Evolutionary conservation across 805 yeast species (phyloP).

Genomic region (Teunomyces cretensis): DNA sequence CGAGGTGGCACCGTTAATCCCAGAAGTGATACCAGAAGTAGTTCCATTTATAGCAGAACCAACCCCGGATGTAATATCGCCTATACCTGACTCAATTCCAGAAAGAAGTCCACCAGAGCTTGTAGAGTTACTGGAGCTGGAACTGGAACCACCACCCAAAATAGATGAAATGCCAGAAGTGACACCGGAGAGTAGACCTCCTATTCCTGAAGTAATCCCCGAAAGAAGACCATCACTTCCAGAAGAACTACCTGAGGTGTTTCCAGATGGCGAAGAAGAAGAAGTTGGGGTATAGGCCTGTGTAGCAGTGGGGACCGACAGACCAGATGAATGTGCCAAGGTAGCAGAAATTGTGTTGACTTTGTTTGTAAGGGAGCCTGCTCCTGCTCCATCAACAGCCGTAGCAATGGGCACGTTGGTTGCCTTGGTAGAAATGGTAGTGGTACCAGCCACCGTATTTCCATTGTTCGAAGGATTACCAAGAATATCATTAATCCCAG

Average conservation of each 20-base stretch:
- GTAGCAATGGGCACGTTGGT: not conserved
- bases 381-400: too few species aligned
- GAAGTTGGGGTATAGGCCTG: not conserved
- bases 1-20: constrained; percentile 4
- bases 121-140: not conserved
- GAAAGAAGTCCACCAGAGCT: not conserved
- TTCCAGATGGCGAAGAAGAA: not conserved
- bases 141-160: not conserved
- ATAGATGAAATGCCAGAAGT: not conserved
- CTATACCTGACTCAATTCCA: not conserved
- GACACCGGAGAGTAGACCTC: not conserved
- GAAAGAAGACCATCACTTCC: not conserved
- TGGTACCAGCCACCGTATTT: not conserved
- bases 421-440: not conserved
- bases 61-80: not conserved
- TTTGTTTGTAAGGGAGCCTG: too few species aligned
- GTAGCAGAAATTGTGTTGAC: too few species aligned
- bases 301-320: not conserved
- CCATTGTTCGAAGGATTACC: not conserved
- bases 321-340: not conserved
- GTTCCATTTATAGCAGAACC: not conserved
- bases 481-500: not conserved
- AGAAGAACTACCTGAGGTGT: not conserved
- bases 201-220: not conserved
- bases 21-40: not conserved